Conservation (phyloP, 805 yeast genomes). For the Lachancea cidri region DNA sequence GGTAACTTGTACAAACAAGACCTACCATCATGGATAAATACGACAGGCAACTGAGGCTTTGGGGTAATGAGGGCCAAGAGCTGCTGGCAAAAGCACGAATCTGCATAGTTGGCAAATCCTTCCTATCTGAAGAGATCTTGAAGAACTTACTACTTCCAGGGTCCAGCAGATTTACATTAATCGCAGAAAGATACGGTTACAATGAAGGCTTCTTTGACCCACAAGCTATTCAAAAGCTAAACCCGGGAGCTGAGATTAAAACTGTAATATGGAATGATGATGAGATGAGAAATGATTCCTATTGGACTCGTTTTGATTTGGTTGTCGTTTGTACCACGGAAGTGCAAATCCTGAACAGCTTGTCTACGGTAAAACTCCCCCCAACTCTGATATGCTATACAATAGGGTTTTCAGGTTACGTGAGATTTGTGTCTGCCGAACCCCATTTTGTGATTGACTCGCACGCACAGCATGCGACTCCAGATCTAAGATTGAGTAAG, state of each 20-base stretch:
- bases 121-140: slow-evolving; percentile 59
- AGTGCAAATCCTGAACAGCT: slow-evolving; percentile 25
- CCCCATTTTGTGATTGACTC: slow-evolving; percentile 66
- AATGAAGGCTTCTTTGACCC: not conserved
- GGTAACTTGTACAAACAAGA: slow-evolving; percentile 2
- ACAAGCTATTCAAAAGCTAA: too few species aligned
- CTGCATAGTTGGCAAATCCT: slow-evolving; percentile 53
- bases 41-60: slow-evolving; percentile 82
- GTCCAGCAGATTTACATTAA: slow-evolving; percentile 56
- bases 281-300: not conserved
- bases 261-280: slow-evolving; percentile 1
- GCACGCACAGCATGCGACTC: slow-evolving; percentile 52
- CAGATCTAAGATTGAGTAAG: slow-evolving; percentile 59
- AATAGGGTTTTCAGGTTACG: slow-evolving; percentile 60
- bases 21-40: slow-evolving; percentile 37
- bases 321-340: slow-evolving; percentile 37
- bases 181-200: slow-evolving; percentile 36
- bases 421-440: slow-evolving; percentile 49
- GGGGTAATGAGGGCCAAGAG: slow-evolving; percentile 77
- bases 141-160: slow-evolving; percentile 81
- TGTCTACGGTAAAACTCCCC: slow-evolving; percentile 30
- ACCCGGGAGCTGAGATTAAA: not conserved
- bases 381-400: slow-evolving; percentile 52
- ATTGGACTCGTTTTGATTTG: slow-evolving; percentile 47
- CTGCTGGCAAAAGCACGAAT: slow-evolving; percentile 53